phyloP scores from a whole-genome alignment of 768 basidiomycete species.

The Lentinula sp. region DNA sequence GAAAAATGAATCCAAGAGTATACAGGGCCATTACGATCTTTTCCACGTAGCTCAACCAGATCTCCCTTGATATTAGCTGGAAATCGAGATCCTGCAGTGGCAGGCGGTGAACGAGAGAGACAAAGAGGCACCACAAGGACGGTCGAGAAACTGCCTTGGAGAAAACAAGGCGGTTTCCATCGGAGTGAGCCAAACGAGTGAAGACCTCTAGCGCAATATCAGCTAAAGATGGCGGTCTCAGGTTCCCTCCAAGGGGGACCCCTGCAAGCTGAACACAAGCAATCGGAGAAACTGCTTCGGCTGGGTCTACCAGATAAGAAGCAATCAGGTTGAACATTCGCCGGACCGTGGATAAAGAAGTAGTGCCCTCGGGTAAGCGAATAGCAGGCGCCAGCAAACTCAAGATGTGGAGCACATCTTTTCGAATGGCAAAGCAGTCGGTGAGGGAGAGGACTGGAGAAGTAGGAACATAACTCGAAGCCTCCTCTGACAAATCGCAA shows the following conservation, averaged over 20 bases:
- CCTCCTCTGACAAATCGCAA: constrained; percentile 42
- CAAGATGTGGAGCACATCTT: constrained; percentile 70
- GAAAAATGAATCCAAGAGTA: constrained; percentile 77
- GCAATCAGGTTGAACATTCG: constrained; percentile 63
- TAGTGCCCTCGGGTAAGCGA: constrained; percentile 32
- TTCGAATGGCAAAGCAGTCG: constrained; percentile 69
- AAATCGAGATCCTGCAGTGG: constrained; percentile 78
- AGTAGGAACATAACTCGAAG: constrained; percentile 30
- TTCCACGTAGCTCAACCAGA: constrained; percentile 77
- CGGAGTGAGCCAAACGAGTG: constrained; percentile 69
- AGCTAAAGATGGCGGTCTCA: constrained; percentile 53
- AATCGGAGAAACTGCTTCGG: constrained; percentile 60
- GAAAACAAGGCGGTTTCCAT: constrained; percentile 74
- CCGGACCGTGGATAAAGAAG: constrained; percentile 41
- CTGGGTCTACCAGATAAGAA: constrained; percentile 69
- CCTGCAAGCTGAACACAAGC: constrained; percentile 52
- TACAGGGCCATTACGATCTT: constrained; percentile 80
- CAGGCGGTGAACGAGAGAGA: constrained; percentile 74
- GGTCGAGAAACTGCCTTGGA: constrained; percentile 51
- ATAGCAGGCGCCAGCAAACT: constrained; percentile 52
- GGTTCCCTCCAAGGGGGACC: constrained; percentile 28
- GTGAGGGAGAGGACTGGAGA: constrained; percentile 60
- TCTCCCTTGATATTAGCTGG: constrained; percentile 52
- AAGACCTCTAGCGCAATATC: constrained; percentile 84
- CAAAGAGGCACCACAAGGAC: constrained; percentile 58